Evolutionary conservation across 768 basidiomycete species (phyloP), one percentile per base, ranked within the genome.

Genomic region (Mrakia blollopis): DNA sequence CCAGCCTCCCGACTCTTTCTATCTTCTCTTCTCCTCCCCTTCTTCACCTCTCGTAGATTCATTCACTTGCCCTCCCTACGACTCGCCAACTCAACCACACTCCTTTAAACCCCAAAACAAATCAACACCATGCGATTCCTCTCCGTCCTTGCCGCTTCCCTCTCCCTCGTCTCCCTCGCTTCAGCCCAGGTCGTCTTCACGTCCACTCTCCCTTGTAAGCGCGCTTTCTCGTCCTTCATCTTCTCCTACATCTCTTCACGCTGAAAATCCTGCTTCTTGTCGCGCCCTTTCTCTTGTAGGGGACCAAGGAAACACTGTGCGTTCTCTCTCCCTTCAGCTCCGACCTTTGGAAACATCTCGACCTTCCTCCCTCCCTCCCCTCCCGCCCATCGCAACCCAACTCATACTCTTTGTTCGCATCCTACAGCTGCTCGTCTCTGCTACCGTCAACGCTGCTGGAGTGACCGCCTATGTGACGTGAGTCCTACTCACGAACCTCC

Each of bases 101-200:
- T 62, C 65, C 44, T 68, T 50, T 25, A 37, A 62, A 41, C n/a
- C 44, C 54, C 30, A 68, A 41, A n/a, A 50, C 35, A 50, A 60
- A 21, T 35, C 37, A 57, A 52, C n/a, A n/a, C 37, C 21, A 77
- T 71, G 76, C 74, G 74, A 16, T 37, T 77, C 61, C n/a, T n/a
- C 67, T 25, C 35, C 62, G 44, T 72, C 44, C 57, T 71, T 14
- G 32, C 69, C 23, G 50, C 52, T 65, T 69, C 57, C 32, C 32
- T 71, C 62, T 57, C 57, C 57, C 57, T 57, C 57, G 23, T 28
- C 9, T 57, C 57, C n/a, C n/a, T 57, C 16, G 57, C 70, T 60
- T 50, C 72, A 9, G 76, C 76, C 35, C 70, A 67, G 41, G 21
- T 77, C 61, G 21, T 77, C 61, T 28, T 77, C 60, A 77, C 76